Evolutionary conservation across 2,329 filamentous ascomycete species (phyloP).

Genomic region (Beauveria australis): DNA sequence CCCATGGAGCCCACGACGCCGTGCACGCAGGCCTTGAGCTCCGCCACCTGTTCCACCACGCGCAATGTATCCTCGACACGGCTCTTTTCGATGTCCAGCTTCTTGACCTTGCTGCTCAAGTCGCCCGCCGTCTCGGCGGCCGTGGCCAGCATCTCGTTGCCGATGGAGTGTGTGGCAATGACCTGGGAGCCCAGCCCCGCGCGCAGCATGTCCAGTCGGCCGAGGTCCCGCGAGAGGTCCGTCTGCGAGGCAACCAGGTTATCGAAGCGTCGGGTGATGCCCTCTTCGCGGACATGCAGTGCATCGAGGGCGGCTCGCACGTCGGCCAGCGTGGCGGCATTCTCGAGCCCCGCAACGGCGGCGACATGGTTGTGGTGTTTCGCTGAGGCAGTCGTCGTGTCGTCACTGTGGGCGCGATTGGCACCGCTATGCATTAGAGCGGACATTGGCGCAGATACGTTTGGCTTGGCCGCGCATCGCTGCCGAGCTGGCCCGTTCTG

Average conservation of each 20-base stretch:
- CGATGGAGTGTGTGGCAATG: slow-evolving; percentile 72
- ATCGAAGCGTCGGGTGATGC: slow-evolving; percentile 67
- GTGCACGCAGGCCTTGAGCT: slow-evolving; percentile 92
- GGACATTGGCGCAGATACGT: slow-evolving; percentile 38
- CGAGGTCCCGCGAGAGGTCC: slow-evolving; percentile 78
- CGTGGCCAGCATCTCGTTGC: slow-evolving; percentile 81
- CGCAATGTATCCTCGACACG: slow-evolving; percentile 83
- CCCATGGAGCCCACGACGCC: slow-evolving; percentile 96
- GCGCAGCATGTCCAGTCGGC: slow-evolving; percentile 79
- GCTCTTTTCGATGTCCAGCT: slow-evolving; percentile 83
- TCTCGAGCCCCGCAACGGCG: slow-evolving; percentile 42
- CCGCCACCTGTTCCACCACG: slow-evolving; percentile 91
- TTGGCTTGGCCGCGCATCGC: slow-evolving; percentile 35
- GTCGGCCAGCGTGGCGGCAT: slow-evolving; percentile 67
- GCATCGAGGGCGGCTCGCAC: slow-evolving; percentile 69
- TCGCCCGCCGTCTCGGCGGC: slow-evolving; percentile 79
- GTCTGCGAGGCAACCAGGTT: slow-evolving; percentile 73
- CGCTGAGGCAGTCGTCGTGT: slow-evolving; percentile 15
- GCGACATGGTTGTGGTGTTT: slow-evolving; percentile 12
- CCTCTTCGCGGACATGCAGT: slow-evolving; percentile 67
- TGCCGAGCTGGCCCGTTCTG: slow-evolving; percentile 14
- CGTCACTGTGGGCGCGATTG: slow-evolving; percentile 24
- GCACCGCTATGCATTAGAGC: slow-evolving; percentile 36
- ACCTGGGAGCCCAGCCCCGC: slow-evolving; percentile 83
- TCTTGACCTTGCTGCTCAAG: slow-evolving; percentile 78